phyloP scores from a whole-genome alignment of 306 rosid species.

The Chamaecrista fasciculata region DNA sequence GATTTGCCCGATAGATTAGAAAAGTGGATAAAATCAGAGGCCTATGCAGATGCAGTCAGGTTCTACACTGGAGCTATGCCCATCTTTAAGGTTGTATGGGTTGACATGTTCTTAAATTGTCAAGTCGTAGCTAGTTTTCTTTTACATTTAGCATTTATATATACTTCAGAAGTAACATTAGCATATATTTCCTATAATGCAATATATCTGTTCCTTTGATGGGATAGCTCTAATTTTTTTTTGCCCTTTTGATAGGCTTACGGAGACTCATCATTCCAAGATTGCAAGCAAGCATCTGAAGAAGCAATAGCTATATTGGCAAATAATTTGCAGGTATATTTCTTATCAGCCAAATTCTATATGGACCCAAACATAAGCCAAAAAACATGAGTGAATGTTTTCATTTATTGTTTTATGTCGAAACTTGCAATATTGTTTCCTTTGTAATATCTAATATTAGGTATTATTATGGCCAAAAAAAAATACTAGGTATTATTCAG shows the following conservation, averaged over 20 bases:
- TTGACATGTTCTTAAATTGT: slow-evolving; percentile 16
- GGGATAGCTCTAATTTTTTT: slow-evolving; percentile 12
- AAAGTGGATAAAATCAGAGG: slow-evolving; percentile 87
- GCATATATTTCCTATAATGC: background rate
- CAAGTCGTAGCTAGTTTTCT: slow-evolving; percentile 4
- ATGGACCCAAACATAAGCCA: background rate
- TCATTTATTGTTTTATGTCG: background rate
- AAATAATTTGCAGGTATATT: slow-evolving; percentile 68
- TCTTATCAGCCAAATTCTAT: background rate
- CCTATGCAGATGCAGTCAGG: slow-evolving; percentile 88
- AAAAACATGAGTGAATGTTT: background rate
- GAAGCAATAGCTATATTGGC: slow-evolving; percentile 70
- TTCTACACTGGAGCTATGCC: slow-evolving; percentile 91
- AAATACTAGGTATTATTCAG: background rate
- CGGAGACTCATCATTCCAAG: slow-evolving; percentile 86
- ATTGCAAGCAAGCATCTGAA: slow-evolving; percentile 90
- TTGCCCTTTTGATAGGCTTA: slow-evolving; percentile 49
- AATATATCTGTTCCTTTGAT: slow-evolving; percentile 4
- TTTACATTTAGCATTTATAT: background rate
- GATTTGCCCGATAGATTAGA: slow-evolving; percentile 85
- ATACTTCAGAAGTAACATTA: background rate
- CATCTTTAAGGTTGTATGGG: slow-evolving; percentile 64
- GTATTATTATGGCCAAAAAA: no score
- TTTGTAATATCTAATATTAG: background rate
- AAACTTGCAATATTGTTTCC: background rate